Evolutionary conservation across 495 filamentous ascomycete genomes (phyloP).

Genomic region (Astrocystis sublimbata): DNA sequence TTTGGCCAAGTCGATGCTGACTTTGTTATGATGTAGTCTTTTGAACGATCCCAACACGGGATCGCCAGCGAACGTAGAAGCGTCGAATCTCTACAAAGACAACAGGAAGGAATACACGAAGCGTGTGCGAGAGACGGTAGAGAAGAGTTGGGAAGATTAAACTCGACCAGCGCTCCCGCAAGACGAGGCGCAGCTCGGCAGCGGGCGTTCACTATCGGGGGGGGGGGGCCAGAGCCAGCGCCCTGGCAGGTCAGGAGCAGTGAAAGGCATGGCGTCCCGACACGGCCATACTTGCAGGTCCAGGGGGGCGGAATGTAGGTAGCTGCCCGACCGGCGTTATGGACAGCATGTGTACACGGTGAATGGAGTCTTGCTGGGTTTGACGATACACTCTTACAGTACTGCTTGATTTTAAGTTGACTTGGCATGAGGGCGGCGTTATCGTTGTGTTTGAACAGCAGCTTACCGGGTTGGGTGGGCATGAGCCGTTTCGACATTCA

Average conservation of each 20-base stretch:
- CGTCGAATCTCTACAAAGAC: slow-evolving; percentile 97
- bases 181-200: neutral
- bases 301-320: neutral
- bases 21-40: slow-evolving; percentile 57
- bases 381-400: neutral
- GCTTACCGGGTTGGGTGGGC: no score
- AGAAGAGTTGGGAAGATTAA: slow-evolving; percentile 98
- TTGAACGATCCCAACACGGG: slow-evolving; percentile 98
- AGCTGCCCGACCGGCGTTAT: slow-evolving; percentile 3
- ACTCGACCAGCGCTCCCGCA: slow-evolving; percentile 5
- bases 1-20: slow-evolving; percentile 11
- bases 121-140: slow-evolving; percentile 91
- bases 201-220: slow-evolving; percentile 9
- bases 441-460: no score
- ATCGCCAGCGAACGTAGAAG: slow-evolving; percentile 96
- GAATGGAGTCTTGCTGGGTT: neutral
- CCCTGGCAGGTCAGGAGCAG: slow-evolving; percentile 13
- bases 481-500: no score
- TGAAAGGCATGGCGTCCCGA: slow-evolving; percentile 1
- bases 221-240: no score
- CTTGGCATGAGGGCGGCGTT: slow-evolving; percentile 17
- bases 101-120: slow-evolving; percentile 96
- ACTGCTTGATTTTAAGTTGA: slow-evolving; percentile 7
- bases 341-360: slow-evolving; percentile 6
- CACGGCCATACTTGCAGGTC: neutral